Percentiles rank a stretch among this genome's conserved stretches.
These are phyloP conservation scores for Monilinia vaccinii-corymbosi DNA, from an alignment of 2,329 filamentous ascomycete genomes.

Conservation along the genomic window DNA sequence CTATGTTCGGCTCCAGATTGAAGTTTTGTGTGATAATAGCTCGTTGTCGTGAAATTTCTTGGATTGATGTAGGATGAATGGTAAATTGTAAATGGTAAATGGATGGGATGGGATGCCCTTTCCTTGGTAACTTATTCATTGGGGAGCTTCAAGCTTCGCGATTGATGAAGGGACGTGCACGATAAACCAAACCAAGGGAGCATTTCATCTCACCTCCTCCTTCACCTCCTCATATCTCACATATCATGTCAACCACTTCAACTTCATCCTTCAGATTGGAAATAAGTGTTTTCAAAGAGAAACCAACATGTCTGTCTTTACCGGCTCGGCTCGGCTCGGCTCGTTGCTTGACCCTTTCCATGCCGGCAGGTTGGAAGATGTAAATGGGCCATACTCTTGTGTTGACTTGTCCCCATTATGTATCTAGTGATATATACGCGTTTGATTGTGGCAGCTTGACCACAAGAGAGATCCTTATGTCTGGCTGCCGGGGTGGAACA, in stretches of 20 bases:
- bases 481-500: no score
- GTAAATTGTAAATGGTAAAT: no score
- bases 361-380: background rate
- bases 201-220: background rate
- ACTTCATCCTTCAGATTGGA: background rate
- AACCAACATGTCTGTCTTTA: background rate
- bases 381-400: no score
- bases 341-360: background rate
- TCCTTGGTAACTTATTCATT: background rate
- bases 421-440: background rate
- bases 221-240: no score
- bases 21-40: background rate
- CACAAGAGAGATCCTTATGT: background rate
- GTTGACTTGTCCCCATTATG: background rate
- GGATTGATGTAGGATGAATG: background rate
- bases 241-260: no score
- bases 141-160: conserved; percentile 13
- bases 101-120: background rate
- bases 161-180: conserved; percentile 10
- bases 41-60: background rate
- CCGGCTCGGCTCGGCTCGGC: no score
- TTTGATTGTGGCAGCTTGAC: background rate
- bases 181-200: conserved; percentile 7
- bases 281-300: background rate
- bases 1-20: background rate